phyloP scores from a whole-genome alignment of 2,329 filamentous ascomycete genomes.

The Septoria linicola region DNA sequence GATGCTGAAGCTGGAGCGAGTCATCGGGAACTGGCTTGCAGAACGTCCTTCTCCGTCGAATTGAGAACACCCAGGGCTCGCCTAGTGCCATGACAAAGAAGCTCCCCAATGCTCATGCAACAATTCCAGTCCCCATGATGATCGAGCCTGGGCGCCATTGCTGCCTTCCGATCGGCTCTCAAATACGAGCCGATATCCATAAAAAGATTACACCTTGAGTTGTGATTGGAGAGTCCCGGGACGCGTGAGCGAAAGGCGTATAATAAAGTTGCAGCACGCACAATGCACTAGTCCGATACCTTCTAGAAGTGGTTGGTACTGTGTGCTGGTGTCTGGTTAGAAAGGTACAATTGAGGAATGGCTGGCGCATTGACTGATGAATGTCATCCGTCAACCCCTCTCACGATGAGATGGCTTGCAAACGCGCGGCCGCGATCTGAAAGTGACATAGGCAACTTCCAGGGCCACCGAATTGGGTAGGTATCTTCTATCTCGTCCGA shows the following conservation, averaged over 20 bases:
- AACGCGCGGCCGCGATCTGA: no score
- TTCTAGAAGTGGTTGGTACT: background rate
- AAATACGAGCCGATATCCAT: background rate
- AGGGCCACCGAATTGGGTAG: no score
- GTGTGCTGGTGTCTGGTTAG: background rate
- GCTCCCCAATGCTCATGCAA: background rate
- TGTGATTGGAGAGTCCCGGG: background rate
- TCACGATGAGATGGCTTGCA: no score
- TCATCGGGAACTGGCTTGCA: slow-evolving; percentile 18
- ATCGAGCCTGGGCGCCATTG: no score
- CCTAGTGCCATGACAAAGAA: background rate
- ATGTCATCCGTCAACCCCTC: no score
- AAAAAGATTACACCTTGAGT: background rate
- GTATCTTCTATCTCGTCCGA: no score
- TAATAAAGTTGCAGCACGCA: background rate
- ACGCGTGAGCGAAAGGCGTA: background rate
- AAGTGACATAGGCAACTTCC: no score
- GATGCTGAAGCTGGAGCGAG: slow-evolving; percentile 36
- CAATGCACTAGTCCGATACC: background rate
- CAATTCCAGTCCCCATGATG: no score
- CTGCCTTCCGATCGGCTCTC: background rate
- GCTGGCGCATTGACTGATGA: background rate
- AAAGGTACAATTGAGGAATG: background rate
- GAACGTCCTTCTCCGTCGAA: background rate
- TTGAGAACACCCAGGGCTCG: no score